Conservation (phyloP, 768 basidiomycete genomes). For the Agaricus bisporus region DNA sequence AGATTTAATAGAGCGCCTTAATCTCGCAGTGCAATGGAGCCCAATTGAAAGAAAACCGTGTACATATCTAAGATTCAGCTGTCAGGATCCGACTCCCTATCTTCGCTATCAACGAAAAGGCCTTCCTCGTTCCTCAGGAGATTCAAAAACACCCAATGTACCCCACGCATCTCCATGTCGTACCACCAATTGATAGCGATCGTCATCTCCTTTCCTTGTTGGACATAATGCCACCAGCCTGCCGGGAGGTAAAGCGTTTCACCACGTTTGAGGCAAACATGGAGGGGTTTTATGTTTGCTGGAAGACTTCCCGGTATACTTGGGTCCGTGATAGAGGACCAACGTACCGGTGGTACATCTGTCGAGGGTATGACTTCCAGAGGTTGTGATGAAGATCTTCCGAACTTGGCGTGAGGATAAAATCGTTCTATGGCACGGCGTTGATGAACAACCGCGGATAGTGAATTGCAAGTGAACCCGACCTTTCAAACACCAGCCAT, state of each 20-base stretch:
- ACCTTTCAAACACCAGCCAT: conserved; percentile 82
- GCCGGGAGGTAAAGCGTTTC: conserved; percentile 87
- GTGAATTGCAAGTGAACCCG: conserved; percentile 6
- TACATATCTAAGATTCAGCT: not conserved
- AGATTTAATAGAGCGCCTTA: too few relatives aligned
- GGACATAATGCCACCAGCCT: conserved; percentile 92
- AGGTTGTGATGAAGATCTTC: conserved; percentile 29
- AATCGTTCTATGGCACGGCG: conserved; percentile 36
- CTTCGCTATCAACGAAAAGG: conserved; percentile 21
- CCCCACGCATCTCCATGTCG: conserved; percentile 70
- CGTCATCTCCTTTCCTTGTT: conserved; percentile 55
- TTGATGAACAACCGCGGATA: conserved; percentile 8
- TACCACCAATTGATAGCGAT: conserved; percentile 90
- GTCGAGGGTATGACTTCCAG: conserved; percentile 27
- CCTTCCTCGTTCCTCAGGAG: conserved; percentile 41
- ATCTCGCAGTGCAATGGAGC: not conserved
- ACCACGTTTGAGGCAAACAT: conserved; percentile 60
- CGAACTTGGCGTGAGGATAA: conserved; percentile 66
- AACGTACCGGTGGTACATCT: conserved; percentile 49
- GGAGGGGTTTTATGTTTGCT: conserved; percentile 54
- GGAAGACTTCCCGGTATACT: conserved; percentile 39
- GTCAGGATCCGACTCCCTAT: not conserved
- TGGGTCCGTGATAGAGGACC: conserved; percentile 74
- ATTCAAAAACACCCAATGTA: conserved; percentile 63
- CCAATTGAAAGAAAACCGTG: not conserved